Base-by-base conservation (phyloP, 2,329 filamentous ascomycete genomes). In the Ophiostoma quercus region DNA sequence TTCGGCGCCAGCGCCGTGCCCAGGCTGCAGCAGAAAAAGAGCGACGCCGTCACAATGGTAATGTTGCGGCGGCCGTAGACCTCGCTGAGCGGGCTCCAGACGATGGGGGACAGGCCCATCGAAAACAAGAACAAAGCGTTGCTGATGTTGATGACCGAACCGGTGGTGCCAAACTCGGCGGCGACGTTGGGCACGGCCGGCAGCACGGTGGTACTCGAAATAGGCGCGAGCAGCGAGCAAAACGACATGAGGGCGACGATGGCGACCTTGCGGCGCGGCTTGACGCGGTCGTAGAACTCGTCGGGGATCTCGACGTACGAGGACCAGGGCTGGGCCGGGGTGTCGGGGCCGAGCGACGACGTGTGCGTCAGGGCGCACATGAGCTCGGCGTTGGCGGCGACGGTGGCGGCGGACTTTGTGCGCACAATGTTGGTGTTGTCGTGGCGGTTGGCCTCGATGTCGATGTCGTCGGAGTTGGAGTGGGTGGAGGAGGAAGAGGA, bases 171-270 rank as follows among this genome's bases (percentile, higher is more conserved):
- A 74, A 82, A 90, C 3, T 84, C 86, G 8, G 76, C 78, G 4
- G 87, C 88, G 5, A 91, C 86, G 76, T 91, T 88, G 1, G 88
- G 88, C 11, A 89, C 82, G 14, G 88, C 89, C 0, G 88, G 82
- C 41, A 91, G 77, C 54, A 91, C 86, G 0, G 86, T 85, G 0
- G 89, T 91, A 5, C 84, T 88, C 2, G 85, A 87, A 39, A 90
- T 85, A 0, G 92, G 92, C 0, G 91, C 88, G 63, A 94, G 81
- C 73, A 94, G 92, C 34, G 89, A 87, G 79, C 90, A 92, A 76
- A 89, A 91, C 0, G 90, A 89, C 68, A 94, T 79, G 6, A 93
- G 84, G 11, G 82, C 80, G 19, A 92, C 88, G 68, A 94, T 90
- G 72, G 87, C 75, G 2, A 83, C 76, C 78, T 94, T 95, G 57